Evolutionary conservation across 768 basidiomycete genomes (phyloP), one percentile per base, ranked within the genome.

Genomic region (Auricularia sp.): DNA sequence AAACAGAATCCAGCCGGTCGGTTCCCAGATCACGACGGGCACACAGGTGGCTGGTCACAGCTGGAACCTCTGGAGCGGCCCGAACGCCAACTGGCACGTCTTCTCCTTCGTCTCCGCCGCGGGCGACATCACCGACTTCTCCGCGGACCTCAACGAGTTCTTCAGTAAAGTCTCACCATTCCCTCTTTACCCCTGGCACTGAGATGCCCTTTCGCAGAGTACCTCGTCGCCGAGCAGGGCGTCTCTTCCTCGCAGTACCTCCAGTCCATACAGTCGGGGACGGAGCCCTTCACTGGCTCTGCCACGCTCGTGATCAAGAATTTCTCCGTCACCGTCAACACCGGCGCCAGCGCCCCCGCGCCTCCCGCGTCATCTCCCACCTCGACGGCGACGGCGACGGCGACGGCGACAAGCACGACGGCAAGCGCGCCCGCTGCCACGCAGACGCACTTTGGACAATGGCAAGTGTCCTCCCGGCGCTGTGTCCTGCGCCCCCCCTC

Each of bases 51-150:
- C 76, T 2, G 81, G 81, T 42, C 74, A 82, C 70, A 77, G 77
- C 1, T 86, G 84, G 84, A 77, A 81, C 66, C 73, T 85, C 36
- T 86, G 83, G 83, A 74, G 71, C 59, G 83, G 83, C 23, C 79
- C 81, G 3, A 83, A 83, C 70, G 62, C 73, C 21, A 81, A 81
- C 74, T 84, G 83, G 83, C 70, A 84, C 71, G 83, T 83, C 12
- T 71, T 82, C 66, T 83, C 82, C 8, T 85, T 85, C 72, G 80
- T 84, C 67, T 81, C 76, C 67, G 71, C 75, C 1, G 63, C 72
- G 2, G 83, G 80, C 0, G 72, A 84, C 68, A 77, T 85, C 71
- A 81, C 71, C 44, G 71, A 77, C 69, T 86, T 85, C 75, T 76
- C 71, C 64, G 81, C 69, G 23, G 83, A 85, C 67, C 72, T 86